Percentiles rank a stretch among this genome's conserved stretches.
phyloP scores from a whole-genome alignment of 2,329 filamentous ascomycete genomes.

The Boeremia lycopersici region DNA sequence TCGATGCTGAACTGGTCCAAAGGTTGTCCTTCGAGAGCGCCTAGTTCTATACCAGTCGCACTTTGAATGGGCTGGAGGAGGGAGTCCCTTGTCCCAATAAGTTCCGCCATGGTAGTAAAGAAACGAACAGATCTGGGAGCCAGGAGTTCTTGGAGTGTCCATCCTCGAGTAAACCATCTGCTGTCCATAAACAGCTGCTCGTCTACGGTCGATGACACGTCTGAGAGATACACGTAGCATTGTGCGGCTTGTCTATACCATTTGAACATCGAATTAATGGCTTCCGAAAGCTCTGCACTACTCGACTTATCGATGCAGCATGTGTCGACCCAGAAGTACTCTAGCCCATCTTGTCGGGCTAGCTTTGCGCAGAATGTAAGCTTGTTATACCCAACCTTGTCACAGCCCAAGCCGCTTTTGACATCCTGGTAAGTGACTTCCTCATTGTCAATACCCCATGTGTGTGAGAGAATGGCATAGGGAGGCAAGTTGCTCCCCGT shows the following conservation, averaged over 20 bases:
- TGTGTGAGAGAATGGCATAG: not conserved
- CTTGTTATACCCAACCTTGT: not conserved
- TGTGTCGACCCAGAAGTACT: not conserved
- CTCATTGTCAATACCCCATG: not conserved
- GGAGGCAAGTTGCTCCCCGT: not conserved
- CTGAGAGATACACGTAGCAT: slow-evolving; percentile 1
- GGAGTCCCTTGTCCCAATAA: slow-evolving; percentile 15
- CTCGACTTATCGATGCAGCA: slow-evolving; percentile 1
- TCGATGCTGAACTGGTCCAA: slow-evolving; percentile 18
- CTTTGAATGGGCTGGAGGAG: slow-evolving; percentile 2
- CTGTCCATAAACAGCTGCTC: not conserved
- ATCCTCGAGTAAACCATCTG: slow-evolving; percentile 14
- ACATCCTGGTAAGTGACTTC: not conserved
- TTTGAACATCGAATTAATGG: slow-evolving; percentile 1
- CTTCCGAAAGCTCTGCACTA: not conserved
- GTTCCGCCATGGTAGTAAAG: slow-evolving; percentile 16
- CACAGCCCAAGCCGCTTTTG: not conserved
- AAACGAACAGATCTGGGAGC: slow-evolving; percentile 24
- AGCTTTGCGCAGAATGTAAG: not conserved
- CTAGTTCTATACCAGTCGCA: slow-evolving; percentile 10
- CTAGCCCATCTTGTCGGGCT: not conserved
- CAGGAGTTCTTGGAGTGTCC: slow-evolving; percentile 24
- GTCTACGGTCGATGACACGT: not conserved
- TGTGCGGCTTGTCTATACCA: not conserved
- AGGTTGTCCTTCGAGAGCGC: slow-evolving; percentile 7